Conservation (phyloP, 371 early-diverging fungal species). For the Capillidium rhysosporum region DNA sequence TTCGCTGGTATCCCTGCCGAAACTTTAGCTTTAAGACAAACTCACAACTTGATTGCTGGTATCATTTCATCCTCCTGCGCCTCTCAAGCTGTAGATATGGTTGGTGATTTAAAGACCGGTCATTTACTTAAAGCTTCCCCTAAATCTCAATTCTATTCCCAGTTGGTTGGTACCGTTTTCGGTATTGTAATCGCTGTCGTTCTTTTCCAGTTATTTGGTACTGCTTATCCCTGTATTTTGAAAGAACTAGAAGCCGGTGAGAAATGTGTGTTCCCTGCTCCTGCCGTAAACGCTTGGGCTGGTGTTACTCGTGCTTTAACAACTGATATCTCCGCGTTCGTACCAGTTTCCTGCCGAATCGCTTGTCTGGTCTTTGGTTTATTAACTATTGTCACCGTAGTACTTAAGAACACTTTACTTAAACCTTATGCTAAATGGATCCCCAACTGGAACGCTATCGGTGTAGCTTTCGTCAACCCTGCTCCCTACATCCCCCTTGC, state of each 20-base stretch:
- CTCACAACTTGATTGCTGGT: slow-evolving; percentile 31
- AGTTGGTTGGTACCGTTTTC: slow-evolving; percentile 40
- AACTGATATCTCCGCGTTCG: slow-evolving; percentile 9
- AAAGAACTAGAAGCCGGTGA: not conserved
- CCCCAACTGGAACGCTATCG: slow-evolving; percentile 40
- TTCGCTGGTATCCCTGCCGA: slow-evolving; percentile 26
- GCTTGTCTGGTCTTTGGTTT: slow-evolving; percentile 23
- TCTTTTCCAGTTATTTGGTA: slow-evolving; percentile 34
- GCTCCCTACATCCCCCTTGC: slow-evolving; percentile 27
- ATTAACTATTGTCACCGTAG: slow-evolving; percentile 15
- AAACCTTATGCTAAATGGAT: slow-evolving; percentile 24
- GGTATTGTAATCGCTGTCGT: slow-evolving; percentile 33
- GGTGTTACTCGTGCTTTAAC: slow-evolving; percentile 25
- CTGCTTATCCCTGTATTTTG: slow-evolving; percentile 33
- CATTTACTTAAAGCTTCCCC: slow-evolving; percentile 39
- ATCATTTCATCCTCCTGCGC: slow-evolving; percentile 33
- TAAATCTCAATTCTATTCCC: slow-evolving; percentile 38
- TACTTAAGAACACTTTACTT: slow-evolving; percentile 19
- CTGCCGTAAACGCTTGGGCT: slow-evolving; percentile 38
- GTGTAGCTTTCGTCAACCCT: slow-evolving; percentile 42
- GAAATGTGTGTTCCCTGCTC: slow-evolving; percentile 25
- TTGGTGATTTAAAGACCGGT: slow-evolving; percentile 42
- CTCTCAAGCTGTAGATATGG: slow-evolving; percentile 41
- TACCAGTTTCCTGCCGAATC: slow-evolving; percentile 13
- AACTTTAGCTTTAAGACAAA: slow-evolving; percentile 17